Conservation (phyloP, 257 asterid species). For the Striga asiatica region DNA sequence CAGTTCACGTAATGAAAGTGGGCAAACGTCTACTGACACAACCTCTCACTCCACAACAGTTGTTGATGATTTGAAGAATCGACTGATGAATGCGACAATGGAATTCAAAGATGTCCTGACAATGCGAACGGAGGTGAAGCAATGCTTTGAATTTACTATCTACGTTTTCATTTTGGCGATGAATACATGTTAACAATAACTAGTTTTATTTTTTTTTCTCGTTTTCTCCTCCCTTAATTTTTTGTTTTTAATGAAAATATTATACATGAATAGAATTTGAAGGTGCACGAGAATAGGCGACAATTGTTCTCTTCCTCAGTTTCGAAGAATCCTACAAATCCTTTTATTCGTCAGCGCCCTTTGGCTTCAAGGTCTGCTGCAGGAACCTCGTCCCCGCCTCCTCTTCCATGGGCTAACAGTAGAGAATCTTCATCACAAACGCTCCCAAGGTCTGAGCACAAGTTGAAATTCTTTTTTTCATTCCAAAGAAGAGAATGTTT, state of each 20-base stretch:
- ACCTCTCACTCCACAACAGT: constrained; percentile 82
- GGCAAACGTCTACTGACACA: constrained; percentile 54
- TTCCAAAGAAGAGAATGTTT: not conserved
- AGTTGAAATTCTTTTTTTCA: not conserved
- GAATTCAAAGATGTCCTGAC: constrained; percentile 96
- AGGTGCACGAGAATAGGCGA: constrained; percentile 78
- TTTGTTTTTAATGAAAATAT: not conserved
- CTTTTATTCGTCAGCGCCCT: constrained; percentile 89
- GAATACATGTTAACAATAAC: too few species aligned
- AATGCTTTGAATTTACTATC: not conserved
- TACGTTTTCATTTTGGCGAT: too few species aligned
- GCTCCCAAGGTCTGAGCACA: constrained; percentile 45
- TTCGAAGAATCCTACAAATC: constrained; percentile 60
- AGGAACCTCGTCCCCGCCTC: constrained; percentile 37
- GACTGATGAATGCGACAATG: constrained; percentile 78
- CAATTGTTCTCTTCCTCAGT: constrained; percentile 64
- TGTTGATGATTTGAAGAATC: constrained; percentile 86
- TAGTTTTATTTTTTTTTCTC: too few species aligned
- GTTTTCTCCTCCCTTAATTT: not conserved
- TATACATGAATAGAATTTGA: constrained; percentile 48
- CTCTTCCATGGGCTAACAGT: constrained; percentile 75
- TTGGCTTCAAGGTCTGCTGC: constrained; percentile 50
- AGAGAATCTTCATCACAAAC: constrained; percentile 43
- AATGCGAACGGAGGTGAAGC: constrained; percentile 82
- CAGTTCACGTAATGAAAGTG: constrained; percentile 54